phyloP scores from a whole-genome alignment of 495 filamentous ascomycete genomes.

The Penicillium daleae region DNA sequence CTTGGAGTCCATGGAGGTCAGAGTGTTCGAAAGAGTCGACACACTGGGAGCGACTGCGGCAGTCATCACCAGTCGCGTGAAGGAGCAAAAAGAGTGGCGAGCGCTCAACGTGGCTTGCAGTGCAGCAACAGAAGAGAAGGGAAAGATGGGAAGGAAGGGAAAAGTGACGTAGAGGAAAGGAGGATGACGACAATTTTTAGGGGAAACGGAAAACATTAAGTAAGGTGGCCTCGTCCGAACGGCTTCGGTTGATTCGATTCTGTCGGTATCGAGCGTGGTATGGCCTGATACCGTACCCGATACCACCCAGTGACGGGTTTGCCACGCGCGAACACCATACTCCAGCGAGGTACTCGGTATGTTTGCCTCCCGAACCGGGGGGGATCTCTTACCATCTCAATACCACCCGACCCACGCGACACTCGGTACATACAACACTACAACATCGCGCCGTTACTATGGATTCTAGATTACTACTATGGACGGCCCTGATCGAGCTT shows the following conservation, averaged over 20 bases:
- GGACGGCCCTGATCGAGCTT: neutral
- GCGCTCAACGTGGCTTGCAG: conserved; percentile 27
- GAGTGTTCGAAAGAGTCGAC: conserved; percentile 39
- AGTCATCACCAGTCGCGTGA: conserved; percentile 40
- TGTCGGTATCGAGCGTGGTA: neutral
- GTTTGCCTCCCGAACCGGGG: neutral
- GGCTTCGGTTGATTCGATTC: neutral
- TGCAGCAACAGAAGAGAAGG: conserved; percentile 17
- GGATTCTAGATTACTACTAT: neutral
- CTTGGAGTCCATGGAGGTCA: conserved; percentile 57
- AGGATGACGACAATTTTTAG: conserved; percentile 32
- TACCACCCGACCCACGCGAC: conserved; percentile 5
- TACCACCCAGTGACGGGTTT: no score
- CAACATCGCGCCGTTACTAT: neutral
- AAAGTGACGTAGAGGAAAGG: conserved; percentile 35
- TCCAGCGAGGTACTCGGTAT: no score
- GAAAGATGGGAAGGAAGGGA: conserved; percentile 25
- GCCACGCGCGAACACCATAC: no score
- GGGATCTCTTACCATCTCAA: neutral
- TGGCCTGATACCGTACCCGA: neutral
- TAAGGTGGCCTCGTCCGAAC: conserved; percentile 14
- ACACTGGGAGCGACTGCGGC: conserved; percentile 50
- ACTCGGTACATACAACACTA: neutral
- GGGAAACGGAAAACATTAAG: conserved; percentile 24
- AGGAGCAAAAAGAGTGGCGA: conserved; percentile 13